phyloP scores from a whole-genome alignment of 2,329 filamentous ascomycete species.

The Aspergillus niger region DNA sequence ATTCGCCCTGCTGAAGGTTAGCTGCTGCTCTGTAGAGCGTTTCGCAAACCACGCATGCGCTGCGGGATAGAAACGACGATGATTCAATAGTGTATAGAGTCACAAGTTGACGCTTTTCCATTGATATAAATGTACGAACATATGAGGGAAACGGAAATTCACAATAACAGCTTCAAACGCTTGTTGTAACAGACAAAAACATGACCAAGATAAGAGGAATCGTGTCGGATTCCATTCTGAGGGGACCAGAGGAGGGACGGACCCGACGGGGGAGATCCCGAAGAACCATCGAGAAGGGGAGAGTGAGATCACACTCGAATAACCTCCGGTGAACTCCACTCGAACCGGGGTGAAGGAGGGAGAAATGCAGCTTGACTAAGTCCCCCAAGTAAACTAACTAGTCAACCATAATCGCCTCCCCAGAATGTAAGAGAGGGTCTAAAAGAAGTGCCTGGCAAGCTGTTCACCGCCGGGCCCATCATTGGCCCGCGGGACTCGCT shows the following conservation, averaged over 20 bases:
- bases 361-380: background rate
- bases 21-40: background rate
- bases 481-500: constrained; percentile 39
- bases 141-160: background rate
- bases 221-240: background rate
- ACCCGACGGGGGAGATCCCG: background rate
- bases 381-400: no score
- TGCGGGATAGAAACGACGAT: background rate
- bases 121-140: background rate
- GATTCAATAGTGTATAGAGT: background rate
- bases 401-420: no score
- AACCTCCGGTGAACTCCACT: background rate
- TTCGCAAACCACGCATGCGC: background rate
- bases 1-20: background rate
- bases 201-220: background rate
- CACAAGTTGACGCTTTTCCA: background rate
- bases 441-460: constrained; percentile 13
- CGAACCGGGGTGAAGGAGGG: background rate
- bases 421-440: no score
- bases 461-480: constrained; percentile 33
- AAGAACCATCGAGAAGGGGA: constrained; percentile 7
- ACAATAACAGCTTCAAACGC: background rate
- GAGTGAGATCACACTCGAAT: constrained; percentile 1
- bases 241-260: background rate
- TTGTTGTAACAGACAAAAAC: background rate